Evolutionary conservation across 208 protist genomes (phyloP).

Genomic region (Leishmania mexicana): DNA sequence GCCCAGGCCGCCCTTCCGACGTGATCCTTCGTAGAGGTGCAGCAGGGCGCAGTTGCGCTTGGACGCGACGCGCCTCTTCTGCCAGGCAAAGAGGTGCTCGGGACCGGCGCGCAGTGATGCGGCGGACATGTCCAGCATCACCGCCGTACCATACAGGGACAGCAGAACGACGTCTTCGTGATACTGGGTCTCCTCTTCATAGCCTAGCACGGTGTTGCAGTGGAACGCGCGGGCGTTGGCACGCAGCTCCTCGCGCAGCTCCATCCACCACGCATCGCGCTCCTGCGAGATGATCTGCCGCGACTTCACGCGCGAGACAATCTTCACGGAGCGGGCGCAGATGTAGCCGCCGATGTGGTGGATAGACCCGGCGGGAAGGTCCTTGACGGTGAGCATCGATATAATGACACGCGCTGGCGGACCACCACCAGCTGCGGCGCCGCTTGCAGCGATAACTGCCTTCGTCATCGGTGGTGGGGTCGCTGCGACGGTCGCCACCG

Average conservation of each 20-base stretch:
- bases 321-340: slow-evolving; percentile 89
- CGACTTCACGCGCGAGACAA: slow-evolving; percentile 85
- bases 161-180: slow-evolving; percentile 89
- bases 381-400: slow-evolving; percentile 85
- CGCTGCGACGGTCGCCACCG: not conserved
- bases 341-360: slow-evolving; percentile 89
- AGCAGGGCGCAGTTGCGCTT: slow-evolving; percentile 62
- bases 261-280: slow-evolving; percentile 93
- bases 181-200: slow-evolving; percentile 87
- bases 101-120: slow-evolving; percentile 69
- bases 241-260: slow-evolving; percentile 90
- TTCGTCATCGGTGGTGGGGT: not conserved
- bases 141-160: slow-evolving; percentile 89
- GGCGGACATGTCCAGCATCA: slow-evolving; percentile 72
- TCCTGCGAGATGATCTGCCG: slow-evolving; percentile 87
- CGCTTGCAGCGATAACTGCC: not conserved
- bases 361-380: slow-evolving; percentile 76
- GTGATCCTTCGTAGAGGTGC: slow-evolving; percentile 64
- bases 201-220: slow-evolving; percentile 91
- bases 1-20: slow-evolving; percentile 25
- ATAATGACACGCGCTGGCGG: slow-evolving; percentile 41
- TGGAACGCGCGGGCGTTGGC: slow-evolving; percentile 88
- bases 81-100: slow-evolving; percentile 56
- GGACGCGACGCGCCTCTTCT: slow-evolving; percentile 44
- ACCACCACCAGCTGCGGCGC: slow-evolving; percentile 10